phyloP scores from a whole-genome alignment of 345 rosid genomes.

The Aethionema arabicum region DNA sequence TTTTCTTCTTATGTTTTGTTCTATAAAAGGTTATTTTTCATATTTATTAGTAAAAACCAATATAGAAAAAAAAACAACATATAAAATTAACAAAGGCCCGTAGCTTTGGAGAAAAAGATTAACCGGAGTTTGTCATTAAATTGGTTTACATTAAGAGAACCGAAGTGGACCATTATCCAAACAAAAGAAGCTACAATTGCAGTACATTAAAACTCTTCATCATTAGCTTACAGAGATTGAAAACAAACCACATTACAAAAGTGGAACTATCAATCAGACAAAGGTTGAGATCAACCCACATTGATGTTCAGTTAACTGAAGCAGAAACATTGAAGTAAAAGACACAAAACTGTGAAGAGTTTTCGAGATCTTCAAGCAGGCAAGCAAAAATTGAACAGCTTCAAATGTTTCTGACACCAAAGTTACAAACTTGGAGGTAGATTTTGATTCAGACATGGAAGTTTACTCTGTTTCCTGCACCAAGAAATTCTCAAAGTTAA shows the following conservation, averaged over 20 bases:
- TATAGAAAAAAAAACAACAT: too few relatives aligned
- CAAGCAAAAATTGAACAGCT: background rate
- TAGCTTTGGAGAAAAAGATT: too few relatives aligned
- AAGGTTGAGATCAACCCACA: conserved; percentile 1
- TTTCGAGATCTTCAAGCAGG: background rate
- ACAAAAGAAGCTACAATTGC: background rate
- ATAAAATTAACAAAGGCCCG: too few relatives aligned
- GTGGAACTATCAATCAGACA: background rate
- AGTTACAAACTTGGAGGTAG: conserved; percentile 11
- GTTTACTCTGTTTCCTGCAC: conserved; percentile 23
- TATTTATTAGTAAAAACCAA: too few relatives aligned
- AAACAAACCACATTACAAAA: background rate
- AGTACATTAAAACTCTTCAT: too few relatives aligned
- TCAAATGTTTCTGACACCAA: conserved; percentile 12
- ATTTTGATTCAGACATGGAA: background rate
- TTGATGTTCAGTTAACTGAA: conserved; percentile 7
- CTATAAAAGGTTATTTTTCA: too few relatives aligned
- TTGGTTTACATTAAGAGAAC: too few relatives aligned
- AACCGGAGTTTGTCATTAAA: too few relatives aligned
- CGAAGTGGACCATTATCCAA: background rate
- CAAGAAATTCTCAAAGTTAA: background rate
- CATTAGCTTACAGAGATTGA: background rate
- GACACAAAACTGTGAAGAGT: conserved; percentile 19
- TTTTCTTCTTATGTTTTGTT: too few relatives aligned
- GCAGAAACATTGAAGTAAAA: conserved; percentile 16